phyloP scores from a whole-genome alignment of 192 early-diverging fungal genomes.

The Podila horticola region DNA sequence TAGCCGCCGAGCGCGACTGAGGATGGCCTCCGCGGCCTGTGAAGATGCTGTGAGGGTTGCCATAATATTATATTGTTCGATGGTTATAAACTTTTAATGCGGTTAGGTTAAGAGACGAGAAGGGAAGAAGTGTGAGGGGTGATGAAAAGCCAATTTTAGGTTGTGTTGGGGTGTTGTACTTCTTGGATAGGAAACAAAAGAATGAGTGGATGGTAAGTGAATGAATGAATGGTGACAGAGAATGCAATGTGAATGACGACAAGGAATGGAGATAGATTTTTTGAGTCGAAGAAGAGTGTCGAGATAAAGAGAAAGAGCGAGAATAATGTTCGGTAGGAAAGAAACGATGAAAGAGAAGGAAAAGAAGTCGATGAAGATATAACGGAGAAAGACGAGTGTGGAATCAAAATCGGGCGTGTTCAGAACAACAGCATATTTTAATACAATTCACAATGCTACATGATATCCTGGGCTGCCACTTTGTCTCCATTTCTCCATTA shows the following conservation, averaged over 20 bases:
- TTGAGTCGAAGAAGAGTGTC: neutral
- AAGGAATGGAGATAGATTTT: neutral
- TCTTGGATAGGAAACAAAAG: neutral
- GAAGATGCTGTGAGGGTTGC: constrained; percentile 7
- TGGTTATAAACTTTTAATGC: no score
- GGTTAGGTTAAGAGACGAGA: neutral
- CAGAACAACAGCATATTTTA: neutral
- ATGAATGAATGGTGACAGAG: neutral
- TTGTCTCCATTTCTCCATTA: no score
- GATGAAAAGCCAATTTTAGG: neutral
- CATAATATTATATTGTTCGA: no score
- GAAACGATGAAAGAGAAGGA: neutral
- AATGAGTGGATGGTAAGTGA: neutral
- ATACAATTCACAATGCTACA: no score
- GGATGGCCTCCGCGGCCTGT: constrained; percentile 24
- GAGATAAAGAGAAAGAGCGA: neutral
- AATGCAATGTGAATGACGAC: neutral
- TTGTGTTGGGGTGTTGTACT: neutral
- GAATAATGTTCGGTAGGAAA: neutral
- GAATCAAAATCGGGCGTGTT: constrained; percentile 3
- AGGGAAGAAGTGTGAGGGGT: neutral
- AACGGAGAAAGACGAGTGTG: neutral
- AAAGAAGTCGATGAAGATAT: neutral
- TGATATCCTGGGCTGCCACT: no score
- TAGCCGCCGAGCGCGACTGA: constrained; percentile 33